Base-by-base conservation (phyloP, 768 basidiomycete species). In the Cystobasidium ongulense region DNA sequence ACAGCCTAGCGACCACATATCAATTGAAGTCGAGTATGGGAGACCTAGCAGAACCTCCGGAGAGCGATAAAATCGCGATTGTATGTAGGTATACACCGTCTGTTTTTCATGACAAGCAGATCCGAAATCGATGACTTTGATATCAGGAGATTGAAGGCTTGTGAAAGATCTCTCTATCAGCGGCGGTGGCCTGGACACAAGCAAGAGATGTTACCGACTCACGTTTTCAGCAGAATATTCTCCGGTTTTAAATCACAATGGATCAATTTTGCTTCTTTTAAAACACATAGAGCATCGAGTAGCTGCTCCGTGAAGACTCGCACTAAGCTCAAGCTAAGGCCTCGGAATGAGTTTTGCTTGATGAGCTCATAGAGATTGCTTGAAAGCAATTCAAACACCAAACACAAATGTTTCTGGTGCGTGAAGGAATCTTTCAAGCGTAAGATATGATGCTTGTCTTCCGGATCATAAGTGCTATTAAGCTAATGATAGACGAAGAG, bases 1-100 rank as follows among this genome's bases (percentile, higher is more conserved):
- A 80, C 96, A 98, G 1, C 96, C 96, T 74, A 99, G 83, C 21
- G 91, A 94, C 96, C 96, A 99, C 93, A 99, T 97, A 81, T 99
- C 96, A 82, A 99, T 98, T 13, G 91, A 85, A 13, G 92, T 88
- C 27, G 89, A 94, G 81, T 99, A 98, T 15, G 93, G 88, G 81
- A 97, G 88, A 17, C 93, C 93, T 29, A 99, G 85, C 33, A 99
- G 85, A 21, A 99, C 96, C 83, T 99, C 96, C 15, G 96, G 96
- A 1, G 92, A 95, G 53, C 96, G 90, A 81, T 99, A 99, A 84
- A 99, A 99, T 63, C 96, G 87, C 10, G 94, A 97, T 80, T 99
- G 96, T 80, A 99, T 98, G 83, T 99, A 99, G 1, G 96, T 99
- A 81, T 99, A 99, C 52, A 98, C 93, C n/a, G 95, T 99, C 82